A percentile compares a stretch with the other conserved stretches of the same genome.
phyloP scores from a whole-genome alignment of 805 yeast genomes.

The Cyberlindnera xylosilytica region DNA sequence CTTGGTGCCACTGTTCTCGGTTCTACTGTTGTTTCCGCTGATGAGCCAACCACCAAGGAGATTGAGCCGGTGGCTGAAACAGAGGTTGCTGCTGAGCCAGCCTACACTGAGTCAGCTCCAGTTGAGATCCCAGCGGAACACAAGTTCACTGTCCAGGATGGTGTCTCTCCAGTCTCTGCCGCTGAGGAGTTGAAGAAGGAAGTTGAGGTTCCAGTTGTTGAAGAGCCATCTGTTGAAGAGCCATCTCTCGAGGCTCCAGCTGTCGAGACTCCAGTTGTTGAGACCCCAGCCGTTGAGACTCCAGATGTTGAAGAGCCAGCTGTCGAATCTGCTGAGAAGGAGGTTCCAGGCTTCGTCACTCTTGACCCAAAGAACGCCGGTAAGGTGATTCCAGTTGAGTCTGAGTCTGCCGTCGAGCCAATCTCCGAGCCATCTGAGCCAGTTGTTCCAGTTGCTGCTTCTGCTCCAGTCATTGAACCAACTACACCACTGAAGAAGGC shows the following conservation, averaged over 20 bases:
- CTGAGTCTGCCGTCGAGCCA: background rate
- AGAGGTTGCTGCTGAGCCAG: too few species aligned
- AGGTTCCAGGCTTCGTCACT: slow-evolving; percentile 12
- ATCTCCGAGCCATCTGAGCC: background rate
- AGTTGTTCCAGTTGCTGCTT: slow-evolving; percentile 1
- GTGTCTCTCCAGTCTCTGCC: slow-evolving; percentile 10
- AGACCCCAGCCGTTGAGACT: background rate
- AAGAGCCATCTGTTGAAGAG: background rate
- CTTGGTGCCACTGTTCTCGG: too few species aligned
- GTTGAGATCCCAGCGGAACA: slow-evolving; percentile 23
- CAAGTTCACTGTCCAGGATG: slow-evolving; percentile 17
- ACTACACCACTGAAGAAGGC: slow-evolving; percentile 5
- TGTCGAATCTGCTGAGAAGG: background rate
- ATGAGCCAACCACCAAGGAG: background rate
- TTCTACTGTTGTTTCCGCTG: background rate
- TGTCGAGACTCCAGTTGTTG: background rate
- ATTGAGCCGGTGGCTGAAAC: slow-evolving; percentile 1
- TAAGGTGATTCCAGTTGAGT: slow-evolving; percentile 1
- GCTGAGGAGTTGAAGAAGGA: slow-evolving; percentile 2
- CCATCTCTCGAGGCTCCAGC: background rate
- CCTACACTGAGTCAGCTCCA: slow-evolving; percentile 15
- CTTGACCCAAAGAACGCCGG: slow-evolving; percentile 24
- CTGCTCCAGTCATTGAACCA: slow-evolving; percentile 4
- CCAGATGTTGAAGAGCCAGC: too few species aligned
- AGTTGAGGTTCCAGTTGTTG: background rate